phyloP scores from a whole-genome alignment of 257 asterid species.

The Haberlea rhodopensis region DNA sequence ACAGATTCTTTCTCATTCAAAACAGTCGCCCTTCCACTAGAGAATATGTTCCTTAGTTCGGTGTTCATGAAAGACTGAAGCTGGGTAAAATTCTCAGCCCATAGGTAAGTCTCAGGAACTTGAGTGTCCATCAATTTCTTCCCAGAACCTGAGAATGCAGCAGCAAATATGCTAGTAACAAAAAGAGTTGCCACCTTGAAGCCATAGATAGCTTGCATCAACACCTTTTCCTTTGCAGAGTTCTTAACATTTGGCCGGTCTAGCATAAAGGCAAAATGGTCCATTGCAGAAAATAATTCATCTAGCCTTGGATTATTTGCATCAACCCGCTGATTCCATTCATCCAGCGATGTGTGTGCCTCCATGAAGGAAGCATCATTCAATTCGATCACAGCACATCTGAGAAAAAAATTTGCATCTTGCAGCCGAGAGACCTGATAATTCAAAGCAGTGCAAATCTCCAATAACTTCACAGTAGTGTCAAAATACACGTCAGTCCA shows the following conservation, averaged over 20 bases:
- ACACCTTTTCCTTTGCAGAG: conserved; percentile 51
- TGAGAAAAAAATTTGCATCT: conserved; percentile 47
- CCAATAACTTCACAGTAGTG: conserved; percentile 47
- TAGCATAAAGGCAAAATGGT: conserved; percentile 35
- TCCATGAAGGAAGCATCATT: conserved; percentile 28
- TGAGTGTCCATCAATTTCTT: conserved; percentile 37
- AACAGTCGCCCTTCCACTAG: conserved; percentile 30
- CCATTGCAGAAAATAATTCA: conserved; percentile 39
- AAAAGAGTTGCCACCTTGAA: conserved; percentile 42
- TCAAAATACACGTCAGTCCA: conserved; percentile 58
- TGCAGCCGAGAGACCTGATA: conserved; percentile 49
- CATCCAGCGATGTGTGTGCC: conserved; percentile 43
- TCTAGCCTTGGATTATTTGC: conserved; percentile 46
- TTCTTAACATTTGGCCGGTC: conserved; percentile 51
- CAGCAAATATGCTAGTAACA: conserved; percentile 40
- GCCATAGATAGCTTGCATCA: conserved; percentile 55
- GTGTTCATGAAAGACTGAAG: conserved; percentile 34
- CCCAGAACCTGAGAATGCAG: conserved; percentile 46
- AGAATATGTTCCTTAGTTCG: conserved; percentile 33
- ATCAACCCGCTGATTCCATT: conserved; percentile 47
- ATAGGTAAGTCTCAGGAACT: conserved; percentile 31
- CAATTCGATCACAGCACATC: conserved; percentile 36
- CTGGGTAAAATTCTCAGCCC: conserved; percentile 42
- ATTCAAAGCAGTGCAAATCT: conserved; percentile 50
- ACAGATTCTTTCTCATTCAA: conserved; percentile 53